Base-by-base conservation (phyloP, 345 rosid genomes). In the Eucalyptus pauciflora region DNA sequence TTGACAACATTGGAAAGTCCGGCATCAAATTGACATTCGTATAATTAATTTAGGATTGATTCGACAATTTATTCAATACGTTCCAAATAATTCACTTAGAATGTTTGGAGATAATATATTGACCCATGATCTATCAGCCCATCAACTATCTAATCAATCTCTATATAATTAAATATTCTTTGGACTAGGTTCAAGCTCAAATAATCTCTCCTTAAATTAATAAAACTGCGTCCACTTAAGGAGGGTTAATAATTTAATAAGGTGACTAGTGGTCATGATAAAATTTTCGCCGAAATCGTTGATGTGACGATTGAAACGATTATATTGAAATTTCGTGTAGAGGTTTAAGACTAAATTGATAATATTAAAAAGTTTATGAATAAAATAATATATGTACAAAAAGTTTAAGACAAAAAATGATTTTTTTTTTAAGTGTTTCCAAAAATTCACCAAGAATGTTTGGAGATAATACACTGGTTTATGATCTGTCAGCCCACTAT, bases 271-370 rank as follows among this genome's bases (percentile, higher is more conserved):
- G 67, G 31, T 25, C 67, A 11, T 60, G 14, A 60, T 60, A 60
- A 60, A 60, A 60, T 0, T 60, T 67, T 8, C 0, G 0, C 1
- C 0, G 6, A 67, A 67, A 67, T 31, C 0, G 1, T 4, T 31
- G 10, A 31, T 16, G 20, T 4, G 0, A 6, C 3, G 2, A 67
- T 58, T 18, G 3, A 2, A 16, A 69, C 4, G 25, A 52, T 1
- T 8, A 52, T 20, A 20, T 18, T 52, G 5, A 0, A 0, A 52
- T 52, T 52, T 1, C 0, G 0, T 20, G 6, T 0, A 4, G 1
- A 67, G 0, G 1, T 69, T 9, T 69, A 16, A 5, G 13, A 69
- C 0, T 16, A 33, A 17, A 69, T 31, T 7, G 10, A 15, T 15
- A 67, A 67, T 4, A 1, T 67, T n/a, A 0, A 3, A 7, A 67